A percentile compares a stretch with the other conserved stretches of the same genome.
phyloP scores from a whole-genome alignment of 768 basidiomycete genomes.

The Kwoniella newhampshirensis region DNA sequence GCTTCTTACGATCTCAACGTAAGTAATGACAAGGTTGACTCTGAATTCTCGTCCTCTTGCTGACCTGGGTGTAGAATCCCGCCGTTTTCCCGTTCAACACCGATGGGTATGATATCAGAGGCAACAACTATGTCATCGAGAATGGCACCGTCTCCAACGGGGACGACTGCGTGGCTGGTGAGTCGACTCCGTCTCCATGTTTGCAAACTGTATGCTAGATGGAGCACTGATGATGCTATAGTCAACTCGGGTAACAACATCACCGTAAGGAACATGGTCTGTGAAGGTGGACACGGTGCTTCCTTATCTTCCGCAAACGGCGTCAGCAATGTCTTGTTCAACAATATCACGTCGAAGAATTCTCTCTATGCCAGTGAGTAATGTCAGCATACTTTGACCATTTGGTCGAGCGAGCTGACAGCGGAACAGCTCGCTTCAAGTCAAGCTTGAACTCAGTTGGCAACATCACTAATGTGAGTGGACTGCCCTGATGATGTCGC shows the following conservation, averaged over 20 bases:
- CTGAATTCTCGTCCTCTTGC: not conserved
- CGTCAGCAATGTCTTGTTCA: conserved; percentile 21
- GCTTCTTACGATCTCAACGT: conserved; percentile 56
- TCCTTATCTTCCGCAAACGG: conserved; percentile 21
- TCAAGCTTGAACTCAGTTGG: conserved; percentile 22
- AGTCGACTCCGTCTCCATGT: not conserved
- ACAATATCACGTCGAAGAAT: conserved; percentile 19
- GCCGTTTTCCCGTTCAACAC: conserved; percentile 46
- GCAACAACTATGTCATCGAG: conserved; percentile 63
- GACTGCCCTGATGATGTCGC: not conserved
- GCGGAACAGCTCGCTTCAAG: conserved; percentile 20
- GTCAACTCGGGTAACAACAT: conserved; percentile 20
- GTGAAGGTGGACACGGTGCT: conserved; percentile 25
- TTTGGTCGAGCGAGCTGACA: not conserved
- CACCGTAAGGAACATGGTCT: conserved; percentile 21
- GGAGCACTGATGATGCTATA: not conserved
- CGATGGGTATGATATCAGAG: conserved; percentile 60
- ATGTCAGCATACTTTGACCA: not conserved
- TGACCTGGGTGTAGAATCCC: not conserved
- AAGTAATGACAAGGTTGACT: conserved; percentile 1
- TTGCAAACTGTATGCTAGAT: not conserved
- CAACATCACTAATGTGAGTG: conserved; percentile 22
- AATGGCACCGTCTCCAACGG: conserved; percentile 63
- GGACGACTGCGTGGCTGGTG: conserved; percentile 63
- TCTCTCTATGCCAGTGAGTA: conserved; percentile 21